Evolutionary conservation across 345 rosid genomes (phyloP).

Genomic region (Raphanus sativus): DNA sequence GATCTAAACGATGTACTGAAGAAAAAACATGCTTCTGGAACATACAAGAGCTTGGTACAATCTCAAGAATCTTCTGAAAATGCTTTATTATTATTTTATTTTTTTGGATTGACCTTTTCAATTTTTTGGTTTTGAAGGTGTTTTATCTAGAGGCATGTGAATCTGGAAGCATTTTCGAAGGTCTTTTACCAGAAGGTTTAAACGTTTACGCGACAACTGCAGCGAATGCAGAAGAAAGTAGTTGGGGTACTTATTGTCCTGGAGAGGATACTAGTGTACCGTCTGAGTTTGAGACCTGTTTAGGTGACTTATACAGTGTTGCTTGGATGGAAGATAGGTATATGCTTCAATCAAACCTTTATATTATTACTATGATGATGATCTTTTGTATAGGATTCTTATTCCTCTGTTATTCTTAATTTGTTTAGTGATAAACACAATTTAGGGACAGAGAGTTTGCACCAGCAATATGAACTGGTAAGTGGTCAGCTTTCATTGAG

Average conservation of each 20-base stretch:
- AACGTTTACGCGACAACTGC: slow-evolving; percentile 96
- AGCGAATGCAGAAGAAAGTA: slow-evolving; percentile 85
- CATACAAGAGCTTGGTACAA: slow-evolving; percentile 79
- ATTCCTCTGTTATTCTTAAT: background rate
- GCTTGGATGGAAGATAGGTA: slow-evolving; percentile 99
- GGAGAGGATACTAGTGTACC: slow-evolving; percentile 87
- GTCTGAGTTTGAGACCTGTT: slow-evolving; percentile 84
- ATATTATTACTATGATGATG: background rate
- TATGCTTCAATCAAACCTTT: background rate
- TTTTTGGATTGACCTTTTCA: background rate
- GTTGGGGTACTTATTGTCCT: slow-evolving; percentile 99
- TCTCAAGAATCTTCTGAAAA: slow-evolving; percentile 12
- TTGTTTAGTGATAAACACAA: slow-evolving; percentile 80
- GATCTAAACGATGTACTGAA: slow-evolving; percentile 73
- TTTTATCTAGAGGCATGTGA: slow-evolving; percentile 99
- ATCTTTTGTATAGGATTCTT: background rate
- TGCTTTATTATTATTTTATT: background rate
- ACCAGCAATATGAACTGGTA: slow-evolving; percentile 91
- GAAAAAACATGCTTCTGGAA: slow-evolving; percentile 82
- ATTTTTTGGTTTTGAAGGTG: slow-evolving; percentile 46
- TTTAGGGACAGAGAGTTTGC: slow-evolving; percentile 69
- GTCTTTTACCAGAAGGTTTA: slow-evolving; percentile 84
- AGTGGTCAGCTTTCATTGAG: slow-evolving; percentile 21
- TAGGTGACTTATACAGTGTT: slow-evolving; percentile 95
- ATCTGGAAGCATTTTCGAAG: slow-evolving; percentile 98